Evolutionary conservation across 768 basidiomycete genomes (phyloP).

Genomic region (Tricholoma matsutake): DNA sequence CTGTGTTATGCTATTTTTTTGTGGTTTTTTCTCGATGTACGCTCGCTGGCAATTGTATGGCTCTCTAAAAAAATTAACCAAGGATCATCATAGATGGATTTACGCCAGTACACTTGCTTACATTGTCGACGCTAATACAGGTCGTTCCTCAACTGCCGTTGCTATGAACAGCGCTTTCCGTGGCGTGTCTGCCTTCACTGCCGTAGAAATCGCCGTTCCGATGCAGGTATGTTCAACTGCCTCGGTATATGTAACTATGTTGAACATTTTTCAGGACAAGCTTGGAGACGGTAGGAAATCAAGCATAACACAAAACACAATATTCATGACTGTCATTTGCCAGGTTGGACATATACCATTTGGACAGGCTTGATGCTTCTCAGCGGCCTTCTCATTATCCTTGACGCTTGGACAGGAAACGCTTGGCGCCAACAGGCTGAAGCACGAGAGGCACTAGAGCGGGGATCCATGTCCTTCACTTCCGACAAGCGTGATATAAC

Average conservation of each 20-base stretch:
- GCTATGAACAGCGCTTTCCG: constrained; percentile 78
- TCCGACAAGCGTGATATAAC: not conserved
- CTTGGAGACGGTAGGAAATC: constrained; percentile 64
- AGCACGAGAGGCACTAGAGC: constrained; percentile 31
- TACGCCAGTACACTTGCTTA: constrained; percentile 77
- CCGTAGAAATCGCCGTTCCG: constrained; percentile 71
- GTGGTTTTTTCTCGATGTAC: constrained; percentile 75
- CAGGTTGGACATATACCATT: constrained; percentile 67
- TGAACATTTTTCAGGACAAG: constrained; percentile 38
- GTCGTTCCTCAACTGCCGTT: constrained; percentile 71
- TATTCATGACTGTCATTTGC: not conserved
- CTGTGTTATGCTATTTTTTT: constrained; percentile 67
- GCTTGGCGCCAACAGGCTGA: constrained; percentile 56
- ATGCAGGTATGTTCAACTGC: constrained; percentile 48
- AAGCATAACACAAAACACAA: not conserved
- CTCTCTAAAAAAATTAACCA: not conserved
- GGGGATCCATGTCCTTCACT: not conserved
- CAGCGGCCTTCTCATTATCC: constrained; percentile 52
- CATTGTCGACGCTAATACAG: constrained; percentile 82
- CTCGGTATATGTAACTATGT: not conserved
- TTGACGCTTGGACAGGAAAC: constrained; percentile 57
- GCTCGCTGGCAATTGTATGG: constrained; percentile 16
- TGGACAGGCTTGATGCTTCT: constrained; percentile 49
- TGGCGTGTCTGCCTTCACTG: constrained; percentile 63
- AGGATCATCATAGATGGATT: constrained; percentile 37